Base-by-base conservation (phyloP, 345 rosid genomes). In the Eucalyptus erythrocorys region DNA sequence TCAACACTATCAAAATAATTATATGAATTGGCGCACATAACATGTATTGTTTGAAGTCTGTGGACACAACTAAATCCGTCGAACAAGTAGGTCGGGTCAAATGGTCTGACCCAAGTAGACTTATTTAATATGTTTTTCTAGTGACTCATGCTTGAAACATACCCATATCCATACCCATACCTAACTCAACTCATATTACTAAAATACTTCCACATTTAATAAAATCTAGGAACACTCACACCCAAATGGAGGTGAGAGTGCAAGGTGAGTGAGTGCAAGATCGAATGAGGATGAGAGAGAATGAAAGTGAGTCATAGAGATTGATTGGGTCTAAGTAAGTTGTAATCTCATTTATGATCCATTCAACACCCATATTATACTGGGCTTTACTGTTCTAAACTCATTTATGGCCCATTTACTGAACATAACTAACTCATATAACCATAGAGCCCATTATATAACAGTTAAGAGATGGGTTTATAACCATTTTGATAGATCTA, bases 191-290 rank as follows among this genome's bases (percentile, higher is more conserved):
- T 55, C 61, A 4, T 55, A 55, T 24, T 55, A 55, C 30, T 55
- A 55, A 51, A 51, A 51, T 51, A 8, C 55, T 51, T 51, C 57
- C 57, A 51, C 26, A 51, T 51, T 51, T 51, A 51, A 51, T 51
- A 51, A 51, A 51, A 51, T 51, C 57, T 51, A 0, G 10, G 1
- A 51, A 51, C 4, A 51, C 26, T 21, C 57, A 21, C 0, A 5
- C 24, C 2, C 5, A 21, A 21, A 51, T 51, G 19, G 21, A 51
- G 10, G 57, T 51, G 4, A 55, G 30, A 55, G 13, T 55, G 30
- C 0, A 3, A 22, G 30, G 30, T 55, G 61, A 55, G 30, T 55
- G 61, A 55, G 13, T 2, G 3, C 13, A 24, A 55, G 13, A 24
- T 22, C 13, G 13, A 55, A 10, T 55, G 6, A 24, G 6, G 6